Base-by-base conservation (phyloP, 495 filamentous ascomycete genomes). In the Penicillium bialowiezense region DNA sequence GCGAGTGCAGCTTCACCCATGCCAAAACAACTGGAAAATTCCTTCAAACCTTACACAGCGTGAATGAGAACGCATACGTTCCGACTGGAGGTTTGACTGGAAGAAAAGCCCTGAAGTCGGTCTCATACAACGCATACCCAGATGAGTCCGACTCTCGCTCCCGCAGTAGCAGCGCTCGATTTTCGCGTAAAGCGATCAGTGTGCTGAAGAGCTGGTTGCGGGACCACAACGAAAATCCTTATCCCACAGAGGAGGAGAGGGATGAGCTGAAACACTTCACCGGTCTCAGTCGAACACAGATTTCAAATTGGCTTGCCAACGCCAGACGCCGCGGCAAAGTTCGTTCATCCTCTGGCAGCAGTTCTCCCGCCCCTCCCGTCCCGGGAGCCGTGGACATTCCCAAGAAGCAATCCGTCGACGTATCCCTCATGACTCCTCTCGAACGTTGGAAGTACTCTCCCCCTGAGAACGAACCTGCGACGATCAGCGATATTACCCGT, bases 251-350 rank as follows among this genome's bases (percentile, higher is more conserved):
- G 19, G 77, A 85, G 34, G 86, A 93, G 60, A 92, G 90, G 64
- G 83, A 89, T 35, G 74, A 80, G 54, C 75, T 95, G 15, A 82
- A 86, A 59, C 68, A 75, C 36, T 75, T 78, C 50, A 95, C 89
- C 2, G 88, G 88, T 10, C 76, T 95, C 20, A 89, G 75, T 52
- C 78, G 83, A 54, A 83, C 73, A 9, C 89, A 95, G 63, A 88
- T 95, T 41, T 82, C 82, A 19, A 91, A 91, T 60, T 93, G 89
- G 89, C 78, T 95, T 9, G 89, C 89, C 41, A 95, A 95, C 64
- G 87, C 89, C 45, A 83, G 89, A 32, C 80, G 89, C 29, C 75
- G 89, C 46, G 82, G 85, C 47, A 92, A 91, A 72, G 79, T 85
- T 43, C 77, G 80, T 21, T 71, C 80, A 20, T 71, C 76, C 17